Base-by-base conservation (phyloP, 352 stramenopile species). In the Phytophthora lateralis region DNA sequence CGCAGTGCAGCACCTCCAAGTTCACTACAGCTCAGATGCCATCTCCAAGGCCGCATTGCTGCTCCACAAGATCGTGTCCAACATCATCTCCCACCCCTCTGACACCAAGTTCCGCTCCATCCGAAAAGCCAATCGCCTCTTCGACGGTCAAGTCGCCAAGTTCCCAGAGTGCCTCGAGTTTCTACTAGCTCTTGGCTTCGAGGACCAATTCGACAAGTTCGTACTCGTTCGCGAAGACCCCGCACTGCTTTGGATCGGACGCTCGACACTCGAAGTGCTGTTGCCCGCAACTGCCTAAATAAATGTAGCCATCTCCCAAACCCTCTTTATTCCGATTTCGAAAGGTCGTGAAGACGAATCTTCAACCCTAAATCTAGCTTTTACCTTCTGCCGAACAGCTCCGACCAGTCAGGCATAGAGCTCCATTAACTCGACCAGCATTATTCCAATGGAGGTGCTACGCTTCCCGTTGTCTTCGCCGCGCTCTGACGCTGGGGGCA, bases 41-140 rank as follows among this genome's bases (percentile, higher is more conserved):
- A 76, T 80, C 3, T n/a, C 44, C 3, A 78, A 69, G 14, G 71
- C 82, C 3, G 66, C 66, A 0, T 74, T 71, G 2, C 34, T 89
- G 18, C 69, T 94, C 14, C 57, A 89, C 56, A 85, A 85, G 49
- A 86, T 94, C 59, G 67, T 94, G 10, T 79, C 75, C 32, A 94
- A 94, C 66, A 81, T 94, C 49, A 66, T 89, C n/a, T 29, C 66
- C n/a, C 60, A 90, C 37, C 76, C 82, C 1, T 17, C 29, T 2
- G 72, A 92, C 20, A 60, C 55, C 30, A 91, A 90, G 53, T 92
- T 83, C 54, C 76, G 75, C 27, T 80, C 75, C 14, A 83, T 94
- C 26, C 80, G 81, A 32, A 91, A 91, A 39, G 48, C 67, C 11
- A 94, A 91, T 57, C 73, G 70, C 6, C 45, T 90, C 12, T 90